These are phyloP conservation scores for Xylaria bambusicola DNA, from an alignment of 495 filamentous ascomycete species.

Conservation along the genomic window DNA sequence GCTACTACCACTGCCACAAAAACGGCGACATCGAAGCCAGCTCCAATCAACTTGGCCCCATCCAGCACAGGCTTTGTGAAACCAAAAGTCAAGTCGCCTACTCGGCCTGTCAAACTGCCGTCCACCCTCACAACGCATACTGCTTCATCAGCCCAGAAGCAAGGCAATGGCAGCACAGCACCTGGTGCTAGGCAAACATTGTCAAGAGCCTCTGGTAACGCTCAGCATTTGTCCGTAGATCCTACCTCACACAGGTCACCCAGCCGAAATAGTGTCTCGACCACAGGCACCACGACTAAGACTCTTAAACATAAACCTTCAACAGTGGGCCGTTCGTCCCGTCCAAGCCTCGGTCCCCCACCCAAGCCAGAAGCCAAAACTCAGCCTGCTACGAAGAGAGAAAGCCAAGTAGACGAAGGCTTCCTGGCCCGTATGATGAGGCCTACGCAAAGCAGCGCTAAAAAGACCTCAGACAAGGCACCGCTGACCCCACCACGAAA, in stretches of 20 bases:
- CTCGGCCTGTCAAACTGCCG: conserved; percentile 62
- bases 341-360: conserved; percentile 54
- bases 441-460: conserved; percentile 76
- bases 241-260: conserved; percentile 38
- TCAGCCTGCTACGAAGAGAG: conserved; percentile 41
- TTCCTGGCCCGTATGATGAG: conserved; percentile 95
- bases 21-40: conserved; percentile 31
- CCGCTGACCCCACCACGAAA: conserved; percentile 45
- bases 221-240: conserved; percentile 23
- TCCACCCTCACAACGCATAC: conserved; percentile 64
- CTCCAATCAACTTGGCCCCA: conserved; percentile 36
- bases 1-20: conserved; percentile 18
- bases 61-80: conserved; percentile 52
- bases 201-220: conserved; percentile 38
- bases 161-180: conserved; percentile 31
- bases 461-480: conserved; percentile 73
- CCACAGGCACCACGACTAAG: conserved; percentile 25
- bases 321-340: conserved; percentile 40
- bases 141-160: conserved; percentile 61
- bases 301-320: conserved; percentile 45
- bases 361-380: conserved; percentile 47
- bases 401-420: conserved; percentile 62
- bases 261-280: conserved; percentile 48
- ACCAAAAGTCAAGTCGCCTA: conserved; percentile 65
- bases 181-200: conserved; percentile 39